Base-by-base conservation (phyloP, 2,329 filamentous ascomycete species). In the Fusarium succisae region DNA sequence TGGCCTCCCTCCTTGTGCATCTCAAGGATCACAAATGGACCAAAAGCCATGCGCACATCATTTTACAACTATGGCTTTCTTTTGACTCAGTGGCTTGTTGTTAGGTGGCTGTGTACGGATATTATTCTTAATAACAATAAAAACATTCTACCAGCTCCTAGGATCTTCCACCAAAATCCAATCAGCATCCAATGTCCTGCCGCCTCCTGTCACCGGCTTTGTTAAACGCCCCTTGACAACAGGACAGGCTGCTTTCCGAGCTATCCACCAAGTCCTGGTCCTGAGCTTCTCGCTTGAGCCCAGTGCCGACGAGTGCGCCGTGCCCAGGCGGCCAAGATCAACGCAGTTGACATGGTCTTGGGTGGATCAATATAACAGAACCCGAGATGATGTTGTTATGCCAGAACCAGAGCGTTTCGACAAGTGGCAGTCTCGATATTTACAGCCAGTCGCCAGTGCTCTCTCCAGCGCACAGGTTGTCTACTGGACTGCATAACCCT, bases 251-350 rank as follows among this genome's bases (percentile, higher is more conserved):
- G 54, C 66, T 58, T 56, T 62, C 69, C 70, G 56, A 73, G 71
- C 56, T 73, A 69, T 70, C 70, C 68, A 73, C 76, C 68, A 62
- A 64, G 70, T 53, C 74, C 74, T 60, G 73, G 74, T 70, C 63
- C 64, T 76, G 64, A 59, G 37, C 64, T 69, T 69, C 70, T 77
- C 74, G 69, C 72, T 73, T 75, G 65, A 70, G 58, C 48, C 61
- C 69, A 75, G 73, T 78, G 64, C 76, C 76, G 73, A 73, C 68
- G 35, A 63, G 70, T 76, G 76, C 76, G 70, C 76, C 74, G 72
- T 78, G 74, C 66, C 55, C 47, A 63, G 65, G 56, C 58, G 60
- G 63, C 67, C 73, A 62, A 66, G 72, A 77, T 74, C 76, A 77
- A 77, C 64, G 56, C 68, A 65, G 56, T 74, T 63, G 55, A 63